phyloP scores from a whole-genome alignment of 805 yeast species.

The Yamadazyma ubonensis region DNA sequence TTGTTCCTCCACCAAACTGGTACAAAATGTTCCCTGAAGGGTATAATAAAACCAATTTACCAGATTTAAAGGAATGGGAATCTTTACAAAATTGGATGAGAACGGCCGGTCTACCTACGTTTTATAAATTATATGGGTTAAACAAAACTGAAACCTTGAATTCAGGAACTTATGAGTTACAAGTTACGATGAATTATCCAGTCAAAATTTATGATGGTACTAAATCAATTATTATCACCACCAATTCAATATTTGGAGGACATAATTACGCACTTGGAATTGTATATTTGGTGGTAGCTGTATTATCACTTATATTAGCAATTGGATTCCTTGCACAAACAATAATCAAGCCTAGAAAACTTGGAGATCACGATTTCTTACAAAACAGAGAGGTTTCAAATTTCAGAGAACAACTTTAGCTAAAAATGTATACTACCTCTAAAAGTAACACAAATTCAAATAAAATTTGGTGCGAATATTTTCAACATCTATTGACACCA shows the following conservation, averaged over 20 bases:
- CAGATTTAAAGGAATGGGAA: slow-evolving; percentile 74
- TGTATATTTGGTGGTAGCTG: slow-evolving; percentile 82
- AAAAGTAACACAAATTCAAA: slow-evolving; percentile 4
- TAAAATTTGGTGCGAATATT: slow-evolving; percentile 8
- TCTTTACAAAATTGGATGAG: slow-evolving; percentile 97
- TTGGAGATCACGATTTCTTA: slow-evolving; percentile 74
- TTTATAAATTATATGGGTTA: slow-evolving; percentile 77
- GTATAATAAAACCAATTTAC: slow-evolving; percentile 77
- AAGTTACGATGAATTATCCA: slow-evolving; percentile 76
- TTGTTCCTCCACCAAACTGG: slow-evolving; percentile 97
- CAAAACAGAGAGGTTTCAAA: slow-evolving; percentile 26
- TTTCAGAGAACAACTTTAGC: slow-evolving; percentile 28
- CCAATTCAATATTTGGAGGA: slow-evolving; percentile 84
- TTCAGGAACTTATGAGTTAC: slow-evolving; percentile 69
- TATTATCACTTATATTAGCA: slow-evolving; percentile 68
- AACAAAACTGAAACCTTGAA: slow-evolving; percentile 57
- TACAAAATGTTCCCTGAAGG: slow-evolving; percentile 75
- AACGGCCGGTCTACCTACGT: slow-evolving; percentile 89
- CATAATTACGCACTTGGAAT: slow-evolving; percentile 81
- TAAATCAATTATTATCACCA: slow-evolving; percentile 76
- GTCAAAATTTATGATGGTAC: slow-evolving; percentile 84
- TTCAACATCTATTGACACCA: slow-evolving; percentile 5
- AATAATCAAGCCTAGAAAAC: slow-evolving; percentile 75
- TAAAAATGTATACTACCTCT: slow-evolving; percentile 1
- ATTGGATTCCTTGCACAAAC: slow-evolving; percentile 77